phyloP scores from a whole-genome alignment of 805 yeast genomes.

The Candida takata region DNA sequence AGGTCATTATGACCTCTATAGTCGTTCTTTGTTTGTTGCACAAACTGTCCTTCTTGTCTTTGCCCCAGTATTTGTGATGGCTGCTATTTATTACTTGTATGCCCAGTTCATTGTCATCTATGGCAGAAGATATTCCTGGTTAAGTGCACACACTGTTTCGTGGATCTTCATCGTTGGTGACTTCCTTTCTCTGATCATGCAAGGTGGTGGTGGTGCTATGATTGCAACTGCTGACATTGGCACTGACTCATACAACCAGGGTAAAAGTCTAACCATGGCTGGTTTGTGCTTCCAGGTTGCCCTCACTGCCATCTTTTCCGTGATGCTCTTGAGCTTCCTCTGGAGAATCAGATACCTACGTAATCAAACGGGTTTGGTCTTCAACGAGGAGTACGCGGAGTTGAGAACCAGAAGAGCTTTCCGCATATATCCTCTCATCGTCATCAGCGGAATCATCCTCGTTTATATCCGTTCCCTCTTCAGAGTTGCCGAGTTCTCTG shows the following conservation, averaged over 20 bases:
- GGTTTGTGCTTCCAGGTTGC: constrained; percentile 74
- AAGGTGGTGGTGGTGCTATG: constrained; percentile 71
- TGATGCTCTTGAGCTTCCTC: constrained; percentile 42
- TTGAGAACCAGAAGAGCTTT: constrained; percentile 6
- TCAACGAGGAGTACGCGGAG: constrained; percentile 4
- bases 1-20: constrained; percentile 33
- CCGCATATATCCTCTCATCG: constrained; percentile 34
- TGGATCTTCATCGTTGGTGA: constrained; percentile 65
- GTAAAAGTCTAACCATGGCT: constrained; percentile 63
- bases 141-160: constrained; percentile 28
- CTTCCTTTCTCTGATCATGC: constrained; percentile 54
- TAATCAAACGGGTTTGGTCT: constrained; percentile 2
- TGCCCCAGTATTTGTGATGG: constrained; percentile 81
- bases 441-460: constrained; percentile 42
- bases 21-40: constrained; percentile 40
- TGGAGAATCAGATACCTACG: constrained; percentile 24
- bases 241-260: constrained; percentile 30
- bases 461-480: constrained; percentile 65
- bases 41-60: constrained; percentile 66
- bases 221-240: constrained; percentile 42
- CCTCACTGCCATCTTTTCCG: constrained; percentile 53
- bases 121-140: constrained; percentile 49
- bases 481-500: constrained; percentile 63
- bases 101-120: constrained; percentile 60
- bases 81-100: constrained; percentile 66